These are phyloP conservation scores for Beta vulgaris DNA, from an alignment of 148 eudicot genomes.

Conservation along the genomic window DNA sequence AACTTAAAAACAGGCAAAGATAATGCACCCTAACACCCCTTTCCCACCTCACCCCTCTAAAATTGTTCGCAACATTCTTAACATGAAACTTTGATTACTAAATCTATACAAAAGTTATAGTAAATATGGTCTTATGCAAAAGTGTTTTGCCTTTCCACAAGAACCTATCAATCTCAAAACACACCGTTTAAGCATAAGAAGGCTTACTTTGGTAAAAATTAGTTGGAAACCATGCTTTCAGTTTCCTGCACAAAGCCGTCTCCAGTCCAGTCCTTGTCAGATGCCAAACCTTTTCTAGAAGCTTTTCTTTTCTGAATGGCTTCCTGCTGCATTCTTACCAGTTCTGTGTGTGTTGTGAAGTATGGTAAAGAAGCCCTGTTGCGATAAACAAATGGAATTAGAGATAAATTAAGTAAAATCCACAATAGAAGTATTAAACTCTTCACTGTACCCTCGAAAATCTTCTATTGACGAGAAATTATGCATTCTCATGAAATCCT, in stretches of 20 bases:
- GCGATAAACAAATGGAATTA: neutral
- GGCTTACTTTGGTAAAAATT: conserved; percentile 21
- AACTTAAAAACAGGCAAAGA: too few species aligned
- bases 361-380: conserved; percentile 51
- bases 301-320: conserved; percentile 81
- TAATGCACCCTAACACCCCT: neutral
- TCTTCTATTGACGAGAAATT: conserved; percentile 90
- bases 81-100: too few species aligned
- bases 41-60: neutral
- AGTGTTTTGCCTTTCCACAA: neutral
- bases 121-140: neutral
- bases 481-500: conserved; percentile 93
- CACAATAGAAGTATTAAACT: neutral
- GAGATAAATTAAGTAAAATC: neutral
- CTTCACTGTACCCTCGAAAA: conserved; percentile 69
- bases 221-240: conserved; percentile 97
- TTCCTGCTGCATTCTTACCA: conserved; percentile 81
- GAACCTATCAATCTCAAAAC: neutral
- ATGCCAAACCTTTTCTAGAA: conserved; percentile 67
- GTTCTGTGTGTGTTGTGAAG: conserved; percentile 90
- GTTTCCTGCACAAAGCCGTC: conserved; percentile 94
- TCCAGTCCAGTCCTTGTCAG: conserved; percentile 99
- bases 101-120: neutral
- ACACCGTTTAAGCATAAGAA: conserved; percentile 1
- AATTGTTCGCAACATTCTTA: too few species aligned